Evolutionary conservation across 2,329 filamentous ascomycete genomes (phyloP), one percentile per base, ranked within the genome.

Genomic region (Beauveria brongniartii): DNA sequence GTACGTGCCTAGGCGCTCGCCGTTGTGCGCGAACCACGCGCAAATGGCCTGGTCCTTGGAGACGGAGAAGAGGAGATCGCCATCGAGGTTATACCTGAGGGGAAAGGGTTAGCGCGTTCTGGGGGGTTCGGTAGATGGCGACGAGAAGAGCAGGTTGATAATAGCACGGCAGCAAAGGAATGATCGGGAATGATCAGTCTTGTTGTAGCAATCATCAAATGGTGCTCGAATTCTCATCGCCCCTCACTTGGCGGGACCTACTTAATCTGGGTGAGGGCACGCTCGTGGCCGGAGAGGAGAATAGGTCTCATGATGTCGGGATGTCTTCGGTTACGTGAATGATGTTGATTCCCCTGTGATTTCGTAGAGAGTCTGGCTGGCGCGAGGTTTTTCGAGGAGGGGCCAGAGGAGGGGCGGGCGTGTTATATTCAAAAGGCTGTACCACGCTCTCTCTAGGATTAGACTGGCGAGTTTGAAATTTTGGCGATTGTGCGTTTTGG

Each of bases 41-140:
- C 93, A 96, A 71, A 97, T 91, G 73, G 95, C 86, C 79, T 97
- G 93, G 78, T 97, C 93, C 80, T 97, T 97, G 69, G 91, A 86
- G 64, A 92, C 90, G 65, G 92, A 96, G 82, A 97, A 97, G 74
- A 97, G 87, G 68, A 97, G 85, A 74, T 99, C 94, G 78, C 94
- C 94, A 79, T 99, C 94, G 77, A 86, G 85, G 79, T 92, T 95
- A 80, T 91, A 96, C 74, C 88, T 91, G 63, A 54, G 59, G 51
- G 8, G 14, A n/a, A 28, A 3, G 34, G 24, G 28, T 59, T 52
- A 59, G 50, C 58, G 53, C 52, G 62, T 65, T 63, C 9, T 22
- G n/a, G 4, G 18, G 46, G 50, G 8, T 1, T 3, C n/a, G n/a
- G 26, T 16, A 68, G 67, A 62, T 10, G 62, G 60, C 64, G 52